Evolutionary conservation across 495 filamentous ascomycete genomes (phyloP), one percentile per base, ranked within the genome.

Genomic region (Bacidia rubella): DNA sequence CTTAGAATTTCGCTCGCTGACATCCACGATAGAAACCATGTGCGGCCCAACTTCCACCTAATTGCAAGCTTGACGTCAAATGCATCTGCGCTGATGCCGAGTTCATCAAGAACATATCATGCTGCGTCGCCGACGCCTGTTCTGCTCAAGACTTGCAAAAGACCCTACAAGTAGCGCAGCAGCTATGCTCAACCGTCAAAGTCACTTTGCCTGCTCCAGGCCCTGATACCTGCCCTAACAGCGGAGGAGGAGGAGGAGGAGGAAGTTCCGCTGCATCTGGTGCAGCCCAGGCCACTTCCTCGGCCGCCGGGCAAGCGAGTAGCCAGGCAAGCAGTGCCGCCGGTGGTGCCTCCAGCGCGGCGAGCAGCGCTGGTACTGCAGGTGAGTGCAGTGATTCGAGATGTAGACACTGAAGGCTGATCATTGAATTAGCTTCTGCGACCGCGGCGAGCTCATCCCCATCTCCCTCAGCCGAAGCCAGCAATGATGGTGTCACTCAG

Each of bases 21-120:
- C 55, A 35, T 35, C 21, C 20, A 29, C 19, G 21, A 55, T 54
- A 85, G 81, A 60, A 70, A 70, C 10, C 41, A 3, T 87, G 83
- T 59, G 78, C 75, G 11, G 65, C 66, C 48, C 52, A 63, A 20
- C 72, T 76, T 42, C 12, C 20, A n/a, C 70, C 78, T 5, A 19
- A 43, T 7, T 89, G 86, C 66, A 65, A 69, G 12, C 49, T 57
- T 15, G 75, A 87, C 53, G 62, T 79, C 55, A 58, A 65, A 35
- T 93, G 87, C 63, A 86, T 90, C 59, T 93, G 87, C 68, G 58
- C 54, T 11, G 68, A 75, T 63, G 57, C 63, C 4, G 61, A 63
- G 9, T 85, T 86, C 70, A 70, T 94, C 53, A 57, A 43, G 32
- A 56, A 65, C 27, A 78, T 92, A 52, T 67, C 78, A 25, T 85